phyloP scores from a whole-genome alignment of 2,329 filamentous ascomycete species.

The Nemania diffusa region DNA sequence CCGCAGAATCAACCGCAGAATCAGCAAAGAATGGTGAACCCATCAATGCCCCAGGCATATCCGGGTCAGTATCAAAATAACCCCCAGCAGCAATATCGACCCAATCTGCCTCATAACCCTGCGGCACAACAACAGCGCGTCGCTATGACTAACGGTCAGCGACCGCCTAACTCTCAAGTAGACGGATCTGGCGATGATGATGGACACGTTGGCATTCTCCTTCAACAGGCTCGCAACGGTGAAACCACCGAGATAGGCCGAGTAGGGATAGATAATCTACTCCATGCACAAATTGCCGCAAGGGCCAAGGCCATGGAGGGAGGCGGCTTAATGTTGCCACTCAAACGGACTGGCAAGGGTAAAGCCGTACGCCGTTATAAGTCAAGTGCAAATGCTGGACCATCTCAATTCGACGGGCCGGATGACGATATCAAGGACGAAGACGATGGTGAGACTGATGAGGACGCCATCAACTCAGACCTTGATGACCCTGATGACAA shows the following conservation, averaged over 20 bases:
- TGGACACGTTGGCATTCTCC: constrained; percentile 67
- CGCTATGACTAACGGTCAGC: constrained; percentile 55
- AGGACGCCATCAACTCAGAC: constrained; percentile 98
- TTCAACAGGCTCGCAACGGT: constrained; percentile 65
- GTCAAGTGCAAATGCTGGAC: constrained; percentile 45
- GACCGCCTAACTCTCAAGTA: constrained; percentile 67
- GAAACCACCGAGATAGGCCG: constrained; percentile 66
- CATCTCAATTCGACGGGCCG: constrained; percentile 70
- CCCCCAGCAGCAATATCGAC: constrained; percentile 47
- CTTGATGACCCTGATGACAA: constrained; percentile 94
- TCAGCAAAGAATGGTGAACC: constrained; percentile 43
- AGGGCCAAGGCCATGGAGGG: constrained; percentile 77
- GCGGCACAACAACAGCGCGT: constrained; percentile 48
- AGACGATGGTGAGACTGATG: constrained; percentile 64
- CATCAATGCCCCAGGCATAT: constrained; percentile 41
- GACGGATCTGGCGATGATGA: constrained; percentile 77
- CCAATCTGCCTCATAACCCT: constrained; percentile 34
- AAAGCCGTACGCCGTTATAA: constrained; percentile 46
- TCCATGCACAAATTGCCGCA: constrained; percentile 74
- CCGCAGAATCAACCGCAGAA: constrained; percentile 42
- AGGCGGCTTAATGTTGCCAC: constrained; percentile 78
- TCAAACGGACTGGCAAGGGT: constrained; percentile 64
- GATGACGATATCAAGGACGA: constrained; percentile 68
- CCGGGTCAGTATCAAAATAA: constrained; percentile 43
- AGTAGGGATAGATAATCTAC: constrained; percentile 73